Conservation (phyloP, 2,329 filamentous ascomycete species). For the Fonsecaea erecta region DNA sequence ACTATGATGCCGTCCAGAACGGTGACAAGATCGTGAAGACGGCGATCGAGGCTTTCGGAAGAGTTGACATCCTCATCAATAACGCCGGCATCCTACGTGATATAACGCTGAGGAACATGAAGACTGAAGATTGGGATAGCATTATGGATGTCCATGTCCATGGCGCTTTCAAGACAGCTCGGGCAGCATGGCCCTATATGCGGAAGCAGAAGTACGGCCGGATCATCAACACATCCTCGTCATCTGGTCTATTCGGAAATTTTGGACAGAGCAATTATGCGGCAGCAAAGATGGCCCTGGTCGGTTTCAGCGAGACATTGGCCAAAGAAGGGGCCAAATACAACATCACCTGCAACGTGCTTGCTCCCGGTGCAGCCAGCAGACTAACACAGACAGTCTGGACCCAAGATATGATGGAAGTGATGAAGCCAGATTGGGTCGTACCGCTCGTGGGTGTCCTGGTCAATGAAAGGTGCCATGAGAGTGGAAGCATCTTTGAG, state of each 20-base stretch:
- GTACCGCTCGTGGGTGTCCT: constrained; percentile 89
- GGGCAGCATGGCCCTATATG: constrained; percentile 95
- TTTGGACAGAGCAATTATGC: constrained; percentile 98
- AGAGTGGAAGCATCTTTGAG: constrained; percentile 90
- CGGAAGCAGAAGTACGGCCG: constrained; percentile 97
- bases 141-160: constrained; percentile 90
- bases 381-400: constrained; percentile 94
- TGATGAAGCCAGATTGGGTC: constrained; percentile 89
- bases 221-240: constrained; percentile 93
- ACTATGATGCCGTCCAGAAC: constrained; percentile 83
- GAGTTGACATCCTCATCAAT: constrained; percentile 37
- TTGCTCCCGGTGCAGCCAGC: constrained; percentile 91
- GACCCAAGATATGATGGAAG: constrained; percentile 84
- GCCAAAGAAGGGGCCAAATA: constrained; percentile 98
- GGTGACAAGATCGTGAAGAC: constrained; percentile 75
- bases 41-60: constrained; percentile 30
- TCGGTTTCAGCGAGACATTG: constrained; percentile 95
- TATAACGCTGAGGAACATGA: constrained; percentile 97
- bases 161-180: constrained; percentile 92
- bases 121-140: constrained; percentile 92
- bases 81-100: constrained; percentile 67
- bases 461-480: constrained; percentile 81
- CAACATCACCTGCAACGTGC: constrained; percentile 92
- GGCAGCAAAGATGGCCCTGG: constrained; percentile 89
- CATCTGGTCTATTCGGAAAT: constrained; percentile 90